Evolutionary conservation across 257 asterid genomes (phyloP), one percentile per base, ranked within the genome.

Genomic region (Coffea eugenioides): DNA sequence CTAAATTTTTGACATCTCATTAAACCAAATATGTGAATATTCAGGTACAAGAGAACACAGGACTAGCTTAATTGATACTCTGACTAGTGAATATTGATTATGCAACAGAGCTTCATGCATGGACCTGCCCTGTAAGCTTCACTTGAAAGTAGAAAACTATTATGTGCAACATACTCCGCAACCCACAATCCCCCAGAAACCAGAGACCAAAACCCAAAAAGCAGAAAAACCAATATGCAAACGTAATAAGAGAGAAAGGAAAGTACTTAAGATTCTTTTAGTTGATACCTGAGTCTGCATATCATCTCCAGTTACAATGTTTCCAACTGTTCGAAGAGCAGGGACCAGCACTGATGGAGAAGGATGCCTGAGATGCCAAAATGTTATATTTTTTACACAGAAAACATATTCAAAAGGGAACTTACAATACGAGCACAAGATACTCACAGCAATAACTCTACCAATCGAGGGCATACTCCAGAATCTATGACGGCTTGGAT

Each of bases 281-380:
- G 48, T 23, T 52, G 20, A 79, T 89, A 92, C 98, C 98, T 94
- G 94, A 79, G 98, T 94, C 83, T 94, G 98, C 39, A 80, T 36
- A 88, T 94, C 98, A 91, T 94, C 97, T 82, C 98, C 98, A 1
- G 98, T 94, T 56, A 94, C 97, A 87, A 94, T 92, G 84, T 94
- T 94, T 68, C 98, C 97, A 88, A 92, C 94, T 4, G 98, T 88
- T 62, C 97, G 91, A 61, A 94, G 92, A 76, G 98, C 97, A 83
- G 98, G 98, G 80, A 94, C 87, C 62, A 94, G 89, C 70, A 94
- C 98, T 65, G 98, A 89, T 12, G 93, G 91, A 12, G 98, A 92
- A 16, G 95, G 92, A 67, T 92, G 97, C 46, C 98, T 92, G 87
- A 78, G 87, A 90, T 64, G 68, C 68, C 16, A 77, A n/a, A 78